Base-by-base conservation (phyloP, 2,329 filamentous ascomycete genomes). In the Waltergamsia citrina region DNA sequence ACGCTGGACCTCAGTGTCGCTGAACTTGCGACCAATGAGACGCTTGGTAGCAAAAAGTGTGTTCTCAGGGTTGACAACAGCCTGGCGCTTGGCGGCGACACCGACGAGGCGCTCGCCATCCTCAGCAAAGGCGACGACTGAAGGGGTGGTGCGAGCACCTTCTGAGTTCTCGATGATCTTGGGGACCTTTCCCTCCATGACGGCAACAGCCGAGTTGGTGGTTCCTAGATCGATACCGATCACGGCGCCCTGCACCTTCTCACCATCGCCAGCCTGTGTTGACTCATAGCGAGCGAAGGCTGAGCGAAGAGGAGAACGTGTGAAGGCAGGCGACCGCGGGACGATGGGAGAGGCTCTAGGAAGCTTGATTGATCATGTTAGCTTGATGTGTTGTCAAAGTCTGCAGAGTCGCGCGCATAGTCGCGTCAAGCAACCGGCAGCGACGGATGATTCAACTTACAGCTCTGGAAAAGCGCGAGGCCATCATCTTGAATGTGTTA, bases 171-270 rank as follows among this genome's bases (percentile, higher is more conserved):
- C 90, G 60, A 96, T 96, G 60, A 96, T 96, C 66, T 81, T 86
- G 51, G 90, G 86, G 37, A 74, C 66, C 73, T 94, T 94, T 65
- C 90, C 92, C 74, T 96, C 90, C 88, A 96, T 94, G 46, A 96
- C 71, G 54, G 88, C 90, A 41, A 96, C 90, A 37, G 90, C 90
- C 41, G 90, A 95, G 78, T 96, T 96, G 52, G 90, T 96, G 57
- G 90, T 96, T 57, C 90, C 90, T 55, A 96, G 69, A 74, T 96
- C 90, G 60, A 96, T 95, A 81, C 92, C 92, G 56, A 96, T 95
- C 62, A 96, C 90, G 54, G 85, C 69, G 57, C 92, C 92, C 69
- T 90, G 85, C 41, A 96, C 85, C 78, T 95, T 95, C 46, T 83
- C 79, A 25, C 49, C 48, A 33, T 57, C 50, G 18, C 48, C 50